Evolutionary conservation across 2,329 filamentous ascomycete species (phyloP).

Genomic region (Trichoderma atrobrunneum): DNA sequence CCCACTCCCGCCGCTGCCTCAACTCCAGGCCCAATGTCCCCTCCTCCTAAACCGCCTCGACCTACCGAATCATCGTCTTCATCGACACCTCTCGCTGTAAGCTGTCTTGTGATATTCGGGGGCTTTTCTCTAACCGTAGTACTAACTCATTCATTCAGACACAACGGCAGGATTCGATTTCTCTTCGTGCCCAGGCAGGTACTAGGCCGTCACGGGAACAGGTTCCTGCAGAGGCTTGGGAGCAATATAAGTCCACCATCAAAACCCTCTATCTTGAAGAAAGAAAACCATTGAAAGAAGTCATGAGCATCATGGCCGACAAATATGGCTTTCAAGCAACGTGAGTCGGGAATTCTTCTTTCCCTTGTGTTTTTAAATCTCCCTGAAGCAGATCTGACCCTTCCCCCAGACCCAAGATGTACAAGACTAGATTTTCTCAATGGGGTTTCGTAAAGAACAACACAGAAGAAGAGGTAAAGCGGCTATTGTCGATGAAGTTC

Average conservation of each 20-base stretch:
- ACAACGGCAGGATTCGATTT: slow-evolving; percentile 30
- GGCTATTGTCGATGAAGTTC: slow-evolving; percentile 50
- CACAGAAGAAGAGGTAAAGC: slow-evolving; percentile 52
- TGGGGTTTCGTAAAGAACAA: slow-evolving; percentile 57
- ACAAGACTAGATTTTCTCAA: slow-evolving; percentile 54
- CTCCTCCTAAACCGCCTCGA: slow-evolving; percentile 30
- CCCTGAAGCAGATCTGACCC: slow-evolving; percentile 21
- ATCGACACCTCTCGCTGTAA: slow-evolving; percentile 29
- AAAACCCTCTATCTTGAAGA: slow-evolving; percentile 48
- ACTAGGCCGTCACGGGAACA: slow-evolving; percentile 41
- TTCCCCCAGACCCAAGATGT: slow-evolving; percentile 48
- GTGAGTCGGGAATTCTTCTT: slow-evolving; percentile 33
- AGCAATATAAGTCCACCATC: slow-evolving; percentile 46
- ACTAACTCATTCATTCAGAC: slow-evolving; percentile 24
- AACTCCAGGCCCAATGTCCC: slow-evolving; percentile 12
- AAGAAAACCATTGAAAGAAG: slow-evolving; percentile 50
- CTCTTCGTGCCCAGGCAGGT: slow-evolving; percentile 32
- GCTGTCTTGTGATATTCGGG: background rate
- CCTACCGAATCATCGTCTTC: slow-evolving; percentile 27
- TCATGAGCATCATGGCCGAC: slow-evolving; percentile 51
- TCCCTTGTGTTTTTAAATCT: background rate
- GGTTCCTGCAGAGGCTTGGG: slow-evolving; percentile 47
- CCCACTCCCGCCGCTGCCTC: background rate
- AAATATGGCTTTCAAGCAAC: slow-evolving; percentile 49
- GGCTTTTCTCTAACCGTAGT: background rate